Evolutionary conservation across 176 grass and related monocot genomes (phyloP), one percentile per base, ranked within the genome.

Genomic region (Ampelocalamus luodianensis): DNA sequence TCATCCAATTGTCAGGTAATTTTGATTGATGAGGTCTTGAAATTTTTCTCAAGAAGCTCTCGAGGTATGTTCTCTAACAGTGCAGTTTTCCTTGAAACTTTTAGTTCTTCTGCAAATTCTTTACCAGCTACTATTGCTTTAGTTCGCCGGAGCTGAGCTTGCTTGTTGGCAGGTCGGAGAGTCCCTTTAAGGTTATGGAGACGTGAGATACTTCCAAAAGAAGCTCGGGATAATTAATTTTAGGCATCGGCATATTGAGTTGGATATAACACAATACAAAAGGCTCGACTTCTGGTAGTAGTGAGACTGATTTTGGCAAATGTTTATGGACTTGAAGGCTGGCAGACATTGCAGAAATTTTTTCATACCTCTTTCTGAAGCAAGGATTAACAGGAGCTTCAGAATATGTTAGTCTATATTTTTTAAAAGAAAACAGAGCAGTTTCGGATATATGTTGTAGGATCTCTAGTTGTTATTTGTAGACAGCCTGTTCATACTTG

Each of bases 1-100:
- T 77, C 10, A 5, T 64, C 6, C 54, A 44, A 81, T 82, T 86
- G 45, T 81, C 77, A 90, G 89, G 89, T 94, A 64, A 91, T 94
- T 74, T 77, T 94, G 43, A 94, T 94, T 59, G 92, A 94, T 27
- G 92, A 94, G 61, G 81, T 94, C 15, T 71, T 94, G 80, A 94
- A 94, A 62, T 91, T 94, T 42, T 86, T 91, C 72, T 94, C 92
- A 22, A 91, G 92, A 87, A 94, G 78, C 61, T 79, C 86, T 15
- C 77, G 80, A 87, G 92, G 92, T 89, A 91, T 79, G 86, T 67
- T 77, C 15, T 68, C 58, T 42, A 32, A 65, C 3, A 38, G 29
- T 20, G 48, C 36, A 37, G 10, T 79, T 87, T 37, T 36, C 8
- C 20, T 56, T 44, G 6, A 34, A 56, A 42, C 32, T 26, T 45